Conservation (phyloP, 257 asterid genomes). For the Parsonsia alboflavescens region DNA sequence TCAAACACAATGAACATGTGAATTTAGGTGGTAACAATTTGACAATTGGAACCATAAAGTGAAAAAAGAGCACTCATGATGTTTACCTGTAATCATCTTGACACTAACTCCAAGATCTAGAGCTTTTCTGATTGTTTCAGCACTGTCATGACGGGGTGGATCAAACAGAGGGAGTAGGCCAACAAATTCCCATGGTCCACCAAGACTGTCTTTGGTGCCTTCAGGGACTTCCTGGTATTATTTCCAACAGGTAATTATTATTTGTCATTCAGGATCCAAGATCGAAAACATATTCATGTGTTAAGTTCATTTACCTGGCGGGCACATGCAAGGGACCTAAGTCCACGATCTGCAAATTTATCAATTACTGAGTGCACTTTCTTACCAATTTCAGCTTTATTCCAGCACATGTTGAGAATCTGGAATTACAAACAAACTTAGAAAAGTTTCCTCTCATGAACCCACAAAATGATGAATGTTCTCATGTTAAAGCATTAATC, state of each 20-base stretch:
- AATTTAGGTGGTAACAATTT: neutral
- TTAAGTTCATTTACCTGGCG: conserved; percentile 29
- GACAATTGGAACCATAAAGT: neutral
- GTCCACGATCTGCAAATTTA: conserved; percentile 66
- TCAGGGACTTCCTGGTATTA: conserved; percentile 47
- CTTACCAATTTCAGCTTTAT: conserved; percentile 37
- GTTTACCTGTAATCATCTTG: conserved; percentile 60
- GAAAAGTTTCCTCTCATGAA: neutral
- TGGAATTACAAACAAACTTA: conserved; percentile 10
- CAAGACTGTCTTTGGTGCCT: conserved; percentile 46
- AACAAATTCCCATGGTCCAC: conserved; percentile 64
- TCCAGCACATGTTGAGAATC: conserved; percentile 49
- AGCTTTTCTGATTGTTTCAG: conserved; percentile 59
- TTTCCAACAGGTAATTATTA: neutral
- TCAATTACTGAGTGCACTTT: conserved; percentile 49
- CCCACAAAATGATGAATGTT: neutral
- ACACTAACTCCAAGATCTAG: conserved; percentile 68
- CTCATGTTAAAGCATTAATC: neutral
- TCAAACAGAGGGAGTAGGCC: conserved; percentile 73
- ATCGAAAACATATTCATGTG: neutral
- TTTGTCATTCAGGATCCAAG: neutral
- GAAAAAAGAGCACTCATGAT: neutral
- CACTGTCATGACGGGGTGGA: conserved; percentile 69
- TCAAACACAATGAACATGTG: neutral
- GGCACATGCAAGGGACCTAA: conserved; percentile 62